Conservation (phyloP, 2,329 filamentous ascomycete species). For the Hirsutella rhossiliensis region DNA sequence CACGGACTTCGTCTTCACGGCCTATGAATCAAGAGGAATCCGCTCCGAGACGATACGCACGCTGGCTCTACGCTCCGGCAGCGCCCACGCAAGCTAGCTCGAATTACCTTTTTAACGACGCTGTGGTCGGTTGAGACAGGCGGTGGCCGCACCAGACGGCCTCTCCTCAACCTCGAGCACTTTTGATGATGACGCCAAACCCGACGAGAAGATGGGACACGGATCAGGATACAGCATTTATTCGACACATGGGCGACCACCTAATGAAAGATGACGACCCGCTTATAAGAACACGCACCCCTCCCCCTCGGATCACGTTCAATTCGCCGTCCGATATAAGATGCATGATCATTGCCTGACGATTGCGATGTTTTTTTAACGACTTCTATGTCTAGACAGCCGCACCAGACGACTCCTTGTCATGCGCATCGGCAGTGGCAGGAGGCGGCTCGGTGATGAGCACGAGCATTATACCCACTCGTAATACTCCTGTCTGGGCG, state of each 20-base stretch:
- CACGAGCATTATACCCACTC: conserved; percentile 24
- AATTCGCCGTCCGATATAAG: conserved; percentile 10
- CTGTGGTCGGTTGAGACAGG: conserved; percentile 5
- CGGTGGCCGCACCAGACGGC: conserved; percentile 5
- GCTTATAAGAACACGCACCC: conserved; percentile 13
- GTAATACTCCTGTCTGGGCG: conserved; percentile 24
- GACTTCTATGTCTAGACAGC: conserved; percentile 35
- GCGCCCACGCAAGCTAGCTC: too few relatives aligned
- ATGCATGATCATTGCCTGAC: conserved; percentile 27
- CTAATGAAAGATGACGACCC: conserved; percentile 21
- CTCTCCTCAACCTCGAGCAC: conserved; percentile 2
- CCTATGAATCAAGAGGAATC: too few relatives aligned
- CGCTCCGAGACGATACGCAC: too few relatives aligned
- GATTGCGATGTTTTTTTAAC: conserved; percentile 33
- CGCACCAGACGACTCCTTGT: conserved; percentile 19
- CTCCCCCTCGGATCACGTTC: conserved; percentile 4
- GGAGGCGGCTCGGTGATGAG: conserved; percentile 23
- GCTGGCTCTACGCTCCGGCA: too few relatives aligned
- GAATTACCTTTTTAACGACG: neutral
- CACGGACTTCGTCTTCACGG: too few relatives aligned
- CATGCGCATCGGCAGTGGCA: conserved; percentile 3
- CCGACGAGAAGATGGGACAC: conserved; percentile 25
- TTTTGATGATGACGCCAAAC: conserved; percentile 25
- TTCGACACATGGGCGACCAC: conserved; percentile 29
- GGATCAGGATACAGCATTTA: conserved; percentile 27